phyloP scores from a whole-genome alignment of 2,329 filamentous ascomycete genomes.

The Leptographium radiaticola region DNA sequence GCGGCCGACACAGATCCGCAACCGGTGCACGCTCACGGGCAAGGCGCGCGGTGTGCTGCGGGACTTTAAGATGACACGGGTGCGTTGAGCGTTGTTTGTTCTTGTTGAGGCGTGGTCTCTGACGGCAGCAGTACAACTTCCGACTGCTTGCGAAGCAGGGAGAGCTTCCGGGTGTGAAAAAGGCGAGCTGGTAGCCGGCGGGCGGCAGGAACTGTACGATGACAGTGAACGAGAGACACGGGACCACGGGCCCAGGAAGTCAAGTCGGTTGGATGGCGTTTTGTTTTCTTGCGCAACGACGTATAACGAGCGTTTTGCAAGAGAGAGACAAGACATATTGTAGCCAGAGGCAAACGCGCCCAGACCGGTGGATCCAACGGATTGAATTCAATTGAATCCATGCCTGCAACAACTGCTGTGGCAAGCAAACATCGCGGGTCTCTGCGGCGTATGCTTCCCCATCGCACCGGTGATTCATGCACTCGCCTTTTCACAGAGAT shows the following conservation, averaged over 20 bases:
- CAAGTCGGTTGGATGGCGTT: no score
- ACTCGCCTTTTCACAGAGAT: no score
- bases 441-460: no score
- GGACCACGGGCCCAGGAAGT: neutral
- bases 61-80: conserved; percentile 83
- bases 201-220: conserved; percentile 2
- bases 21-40: conserved; percentile 86
- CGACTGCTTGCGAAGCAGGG: conserved; percentile 77
- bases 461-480: no score
- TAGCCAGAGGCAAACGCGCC: no score
- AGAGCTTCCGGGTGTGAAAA: conserved; percentile 80
- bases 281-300: no score
- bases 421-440: no score
- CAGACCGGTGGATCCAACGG: no score
- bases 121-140: conserved; percentile 68
- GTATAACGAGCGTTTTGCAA: no score
- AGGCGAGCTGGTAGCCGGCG: conserved; percentile 74
- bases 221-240: neutral
- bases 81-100: conserved; percentile 34
- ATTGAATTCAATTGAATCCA: no score
- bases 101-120: conserved; percentile 7
- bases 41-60: conserved; percentile 80
- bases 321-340: no score
- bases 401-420: no score
- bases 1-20: conserved; percentile 82